Evolutionary conservation across 345 rosid genomes (phyloP).

Genomic region (Aquilaria yunnanensis): DNA sequence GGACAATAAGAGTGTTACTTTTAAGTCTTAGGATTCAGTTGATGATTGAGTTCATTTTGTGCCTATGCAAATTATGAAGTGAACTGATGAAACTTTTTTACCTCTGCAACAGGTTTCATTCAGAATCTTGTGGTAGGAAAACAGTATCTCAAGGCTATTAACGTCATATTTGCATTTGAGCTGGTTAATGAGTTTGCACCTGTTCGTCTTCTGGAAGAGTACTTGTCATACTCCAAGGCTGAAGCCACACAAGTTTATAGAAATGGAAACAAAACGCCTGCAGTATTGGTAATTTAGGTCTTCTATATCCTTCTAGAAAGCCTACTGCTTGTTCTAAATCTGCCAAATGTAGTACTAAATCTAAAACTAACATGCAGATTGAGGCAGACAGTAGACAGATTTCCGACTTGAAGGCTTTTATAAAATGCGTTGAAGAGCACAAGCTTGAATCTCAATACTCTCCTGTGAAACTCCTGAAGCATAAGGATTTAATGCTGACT

Average conservation of each 20-base stretch:
- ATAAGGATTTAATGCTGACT: not conserved
- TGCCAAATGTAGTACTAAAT: not conserved
- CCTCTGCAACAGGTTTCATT: constrained; percentile 14
- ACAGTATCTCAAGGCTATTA: constrained; percentile 25
- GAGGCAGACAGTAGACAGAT: constrained; percentile 13
- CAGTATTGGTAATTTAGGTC: constrained; percentile 11
- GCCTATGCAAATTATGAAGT: not conserved
- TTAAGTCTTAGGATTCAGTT: not conserved
- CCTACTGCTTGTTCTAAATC: not conserved
- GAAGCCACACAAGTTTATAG: constrained; percentile 6
- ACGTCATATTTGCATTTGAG: constrained; percentile 27
- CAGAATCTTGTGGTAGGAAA: constrained; percentile 22
- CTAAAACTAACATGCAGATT: constrained; percentile 8
- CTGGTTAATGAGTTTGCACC: constrained; percentile 29
- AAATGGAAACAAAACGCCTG: constrained; percentile 6
- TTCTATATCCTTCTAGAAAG: not conserved
- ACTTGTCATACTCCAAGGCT: constrained; percentile 20
- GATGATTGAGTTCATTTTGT: not conserved
- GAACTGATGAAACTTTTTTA: not conserved
- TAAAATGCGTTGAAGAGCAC: constrained; percentile 17
- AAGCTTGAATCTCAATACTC: constrained; percentile 7
- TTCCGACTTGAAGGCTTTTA: constrained; percentile 11
- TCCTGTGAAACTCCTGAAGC: not conserved
- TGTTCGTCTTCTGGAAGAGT: constrained; percentile 25
- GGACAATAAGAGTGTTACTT: too few relatives aligned